Evolutionary conservation across 2,329 filamentous ascomycete genomes (phyloP), one percentile per base, ranked within the genome.

Genomic region (Pyricularia sp.): DNA sequence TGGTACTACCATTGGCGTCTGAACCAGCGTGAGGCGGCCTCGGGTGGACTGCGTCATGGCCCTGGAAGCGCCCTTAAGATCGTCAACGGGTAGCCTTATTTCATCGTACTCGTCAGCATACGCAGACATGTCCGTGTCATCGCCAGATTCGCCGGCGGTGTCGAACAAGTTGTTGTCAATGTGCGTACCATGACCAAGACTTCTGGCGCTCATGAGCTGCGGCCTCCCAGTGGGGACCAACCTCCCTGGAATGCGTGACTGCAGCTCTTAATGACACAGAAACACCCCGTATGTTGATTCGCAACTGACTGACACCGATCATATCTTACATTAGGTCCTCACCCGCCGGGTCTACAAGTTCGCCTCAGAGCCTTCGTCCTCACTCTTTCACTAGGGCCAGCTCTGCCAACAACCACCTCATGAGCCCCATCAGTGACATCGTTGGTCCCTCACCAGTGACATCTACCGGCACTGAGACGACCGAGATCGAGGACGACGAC

Each of bases 371-470:
- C 58, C 82, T 87, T 31, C 85, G 83, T 70, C 85, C 86, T 30
- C 79, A 79, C 71, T 84, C 84, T 33, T 81, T 81, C 67, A 78
- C 82, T 70, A 81, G 82, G 66, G 76, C 84, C 28, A 78, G 82
- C 50, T 84, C 85, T 59, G 82, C 79, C 79, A 59, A 36, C 23
- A 63, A 50, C 59, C 58, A 90, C 76, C 73, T 88, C 42, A 80
- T 87, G 78, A 85, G 88, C 79, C 84, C 90, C 71, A 87, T 83
- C 74, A 89, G 85, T 76, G 88, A 91, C 73, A 86, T 90, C 72
- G 90, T 93, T 68, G 92, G 92, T 59, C 92, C 92, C 11, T 94
- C 92, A 23, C 92, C 92, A 9, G 92, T 94, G 28, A 93, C 93
- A 67, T 95, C 92, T 58, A 94, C 92, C 76, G 91, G 92, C 70